Evolutionary conservation across 768 basidiomycete species (phyloP).

Genomic region (Cyclocybe cylindracea): DNA sequence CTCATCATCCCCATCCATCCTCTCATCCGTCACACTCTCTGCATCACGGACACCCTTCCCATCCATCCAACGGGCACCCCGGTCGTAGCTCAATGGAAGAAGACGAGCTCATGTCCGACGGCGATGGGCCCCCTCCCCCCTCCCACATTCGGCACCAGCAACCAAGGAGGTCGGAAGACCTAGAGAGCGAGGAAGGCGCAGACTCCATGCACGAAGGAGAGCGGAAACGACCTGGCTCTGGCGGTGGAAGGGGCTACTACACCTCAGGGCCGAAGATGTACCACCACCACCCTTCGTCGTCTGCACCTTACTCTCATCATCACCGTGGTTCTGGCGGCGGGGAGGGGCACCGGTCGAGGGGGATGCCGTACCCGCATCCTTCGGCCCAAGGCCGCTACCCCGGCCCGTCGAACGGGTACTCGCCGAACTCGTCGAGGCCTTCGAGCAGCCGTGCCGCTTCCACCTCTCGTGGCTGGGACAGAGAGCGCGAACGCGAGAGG

Average conservation of each 20-base stretch:
- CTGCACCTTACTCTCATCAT: neutral
- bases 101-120: conserved; percentile 29
- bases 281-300: conserved; percentile 2
- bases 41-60: neutral
- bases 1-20: neutral
- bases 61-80: neutral
- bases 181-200: conserved; percentile 26
- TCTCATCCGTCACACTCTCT: too few species aligned
- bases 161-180: conserved; percentile 8
- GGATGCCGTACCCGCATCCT: neutral
- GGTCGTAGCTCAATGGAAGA: conserved; percentile 14
- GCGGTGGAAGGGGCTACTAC: too few species aligned
- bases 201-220: conserved; percentile 22
- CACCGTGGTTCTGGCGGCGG: neutral
- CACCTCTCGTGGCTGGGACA: too few species aligned
- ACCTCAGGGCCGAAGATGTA: neutral
- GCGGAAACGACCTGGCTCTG: neutral
- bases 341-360: neutral
- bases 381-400: too few species aligned
- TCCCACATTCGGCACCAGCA: neutral
- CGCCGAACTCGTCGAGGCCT: too few species aligned
- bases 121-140: neutral
- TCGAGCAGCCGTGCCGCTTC: too few species aligned
- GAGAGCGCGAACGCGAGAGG: too few species aligned
- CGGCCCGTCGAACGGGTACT: too few species aligned